Evolutionary conservation across 176 grass and related monocot species (phyloP), one percentile per base, ranked within the genome.

Genomic region (Rhynchospora pubera): DNA sequence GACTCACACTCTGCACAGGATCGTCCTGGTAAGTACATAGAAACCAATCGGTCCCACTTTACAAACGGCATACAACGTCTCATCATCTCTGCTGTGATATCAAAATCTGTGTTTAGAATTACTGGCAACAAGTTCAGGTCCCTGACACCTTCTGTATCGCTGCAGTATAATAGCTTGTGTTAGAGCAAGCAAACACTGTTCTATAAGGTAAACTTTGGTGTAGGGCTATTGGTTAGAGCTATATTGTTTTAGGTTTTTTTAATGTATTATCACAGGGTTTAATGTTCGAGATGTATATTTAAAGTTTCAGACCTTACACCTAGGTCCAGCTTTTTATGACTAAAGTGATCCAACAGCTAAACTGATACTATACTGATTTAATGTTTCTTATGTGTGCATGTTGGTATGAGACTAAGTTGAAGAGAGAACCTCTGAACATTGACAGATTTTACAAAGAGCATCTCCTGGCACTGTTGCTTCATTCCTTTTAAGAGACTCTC

Each of bases 401-500:
- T 64, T 50, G 68, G 28, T 69, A 84, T 78, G 78, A 83, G 34
- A 65, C 1, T n/a, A 5, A 22, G 24, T 56, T 18, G 18, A 15
- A 46, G 70, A 16, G 71, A 76, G 78, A 79, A 98, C 95, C 92
- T 91, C 83, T 72, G 84, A 60, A 84, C 86, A 85, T 94, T 94
- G 84, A 98, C 87, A 0, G 92, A 91, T 44, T 86, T 84, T 30
- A 89, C 72, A 88, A 98, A 87, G 59, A 98, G 76, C 83, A 88
- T 65, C 79, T 98, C 92, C 87, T 98, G 92, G 76, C 90, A 98
- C 60, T 98, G 95, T 84, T 98, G 95, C 58, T 94, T 94, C 84
- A 98, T 91, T 88, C 95, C 95, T 88, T 91, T 93, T 61, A 62
- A 77, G 79, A 98, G 92, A 83, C 87, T 91, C 5, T 98, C 87